Conservation (phyloP, 805 yeast genomes). For the Saccharomycopsis sp. region DNA sequence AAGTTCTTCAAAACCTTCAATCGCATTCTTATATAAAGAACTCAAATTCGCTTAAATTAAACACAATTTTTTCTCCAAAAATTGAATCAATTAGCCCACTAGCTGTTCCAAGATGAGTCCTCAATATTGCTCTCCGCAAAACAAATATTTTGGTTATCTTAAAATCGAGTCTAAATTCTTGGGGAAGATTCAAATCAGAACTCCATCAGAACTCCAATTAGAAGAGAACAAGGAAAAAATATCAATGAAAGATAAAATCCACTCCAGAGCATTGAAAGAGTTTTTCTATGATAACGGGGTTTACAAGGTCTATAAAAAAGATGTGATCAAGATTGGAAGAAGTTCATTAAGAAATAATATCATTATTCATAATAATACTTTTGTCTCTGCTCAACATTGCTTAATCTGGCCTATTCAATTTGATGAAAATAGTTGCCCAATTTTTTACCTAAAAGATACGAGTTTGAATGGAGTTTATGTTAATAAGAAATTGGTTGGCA, state of each 20-base stretch:
- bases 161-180: no score
- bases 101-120: no score
- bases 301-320: conserved; percentile 23
- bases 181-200: not conserved
- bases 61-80: no score
- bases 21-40: no score
- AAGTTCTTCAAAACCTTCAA: no score
- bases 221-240: no score
- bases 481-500: conserved; percentile 27
- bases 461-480: conserved; percentile 43
- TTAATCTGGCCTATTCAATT: conserved; percentile 38
- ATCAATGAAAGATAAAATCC: not conserved
- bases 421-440: conserved; percentile 35
- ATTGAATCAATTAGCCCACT: no score
- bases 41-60: no score
- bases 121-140: no score
- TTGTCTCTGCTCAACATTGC: conserved; percentile 39
- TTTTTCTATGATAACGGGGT: not conserved
- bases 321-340: conserved; percentile 36
- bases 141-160: not conserved
- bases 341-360: conserved; percentile 22
- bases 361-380: conserved; percentile 27
- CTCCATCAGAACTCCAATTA: not conserved
- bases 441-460: conserved; percentile 39
- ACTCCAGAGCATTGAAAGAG: not conserved